Base-by-base conservation (phyloP, 1,284 basidiomycete species). In the Trametes hirsuta region DNA sequence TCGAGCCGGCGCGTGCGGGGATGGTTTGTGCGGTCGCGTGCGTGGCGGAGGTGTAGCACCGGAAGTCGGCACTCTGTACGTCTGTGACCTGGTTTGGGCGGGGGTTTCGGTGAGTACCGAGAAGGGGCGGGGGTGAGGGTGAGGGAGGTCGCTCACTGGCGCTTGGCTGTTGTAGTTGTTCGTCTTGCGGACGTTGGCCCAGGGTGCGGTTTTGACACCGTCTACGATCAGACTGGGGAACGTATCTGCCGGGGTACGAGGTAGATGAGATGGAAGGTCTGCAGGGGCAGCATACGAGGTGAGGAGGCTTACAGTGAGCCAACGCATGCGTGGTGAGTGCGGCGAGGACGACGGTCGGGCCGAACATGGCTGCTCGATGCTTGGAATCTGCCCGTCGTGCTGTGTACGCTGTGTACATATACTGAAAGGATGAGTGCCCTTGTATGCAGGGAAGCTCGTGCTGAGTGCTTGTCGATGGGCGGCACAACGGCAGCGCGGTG, bases 181-280 rank as follows among this genome's bases (percentile, higher is more conserved):
- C 1, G 79, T 81, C 58, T 74, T 69, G 22, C 79, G 76, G 61
- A 81, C 76, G 63, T 79, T 79, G 63, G 77, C 68, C 77, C 77
- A 81, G 53, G 77, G 59, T 24, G 44, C 41, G 24, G 49, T 58
- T 34, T 57, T 57, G 34, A 47, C 42, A 14, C 66, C 66, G 45
- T 62, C 47, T 21, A 61, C 42, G 53, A 72, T 67, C 47, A 72
- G 61, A 62, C 69, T 67, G 15, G 70, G 70, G 55, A 72, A 67
- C 2, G 69, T 70, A 52, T 72, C 70, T 72, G 30, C 15, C 15
- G 0, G 4, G n/a, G 11, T 51, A 44, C 22, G 45, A 1, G 18
- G 14, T 22, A 24, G 35, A 14, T 12, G 30, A 14, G 6, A 1
- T 9, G 25, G 2, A 41, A 14, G 1, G 45, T 1, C 22, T 4